phyloP scores from a whole-genome alignment of 768 basidiomycete species.

The Tephrocybe sp. region DNA sequence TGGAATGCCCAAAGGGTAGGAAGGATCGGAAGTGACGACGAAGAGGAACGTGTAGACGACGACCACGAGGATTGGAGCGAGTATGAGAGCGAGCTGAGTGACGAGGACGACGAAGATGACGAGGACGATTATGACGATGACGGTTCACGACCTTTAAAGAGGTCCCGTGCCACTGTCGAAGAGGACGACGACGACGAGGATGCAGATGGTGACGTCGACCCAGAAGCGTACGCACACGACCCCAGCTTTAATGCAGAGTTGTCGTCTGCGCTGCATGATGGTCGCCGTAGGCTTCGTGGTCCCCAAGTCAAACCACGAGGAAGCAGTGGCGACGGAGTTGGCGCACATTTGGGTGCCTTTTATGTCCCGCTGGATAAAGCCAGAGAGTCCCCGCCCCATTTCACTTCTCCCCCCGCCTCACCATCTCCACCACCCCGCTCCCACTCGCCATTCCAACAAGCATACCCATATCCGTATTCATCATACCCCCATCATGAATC shows the following conservation, averaged over 20 bases:
- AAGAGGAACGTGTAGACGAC: background rate
- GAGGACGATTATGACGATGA: background rate
- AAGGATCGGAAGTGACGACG: background rate
- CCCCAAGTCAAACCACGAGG: background rate
- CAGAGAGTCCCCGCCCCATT: no score
- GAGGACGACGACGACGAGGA: slow-evolving; percentile 26
- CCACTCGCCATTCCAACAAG: no score
- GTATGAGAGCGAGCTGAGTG: slow-evolving; percentile 20
- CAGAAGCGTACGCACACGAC: slow-evolving; percentile 29
- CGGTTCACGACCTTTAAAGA: background rate
- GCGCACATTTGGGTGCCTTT: slow-evolving; percentile 22
- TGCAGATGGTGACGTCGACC: slow-evolving; percentile 31
- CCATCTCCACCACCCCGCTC: no score
- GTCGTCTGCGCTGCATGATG: slow-evolving; percentile 21
- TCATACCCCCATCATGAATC: slow-evolving; percentile 5
- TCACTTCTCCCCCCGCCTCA: no score
- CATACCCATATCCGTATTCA: background rate
- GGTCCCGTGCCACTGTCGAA: background rate
- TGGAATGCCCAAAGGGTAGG: background rate
- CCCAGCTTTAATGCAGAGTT: slow-evolving; percentile 36
- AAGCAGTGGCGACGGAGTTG: background rate
- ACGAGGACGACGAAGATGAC: slow-evolving; percentile 7
- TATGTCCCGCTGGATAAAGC: slow-evolving; percentile 23
- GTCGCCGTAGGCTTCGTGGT: background rate
- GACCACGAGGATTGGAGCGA: slow-evolving; percentile 22